phyloP scores from a whole-genome alignment of 495 filamentous ascomycete species.

The Hyaloscypha finlandica region DNA sequence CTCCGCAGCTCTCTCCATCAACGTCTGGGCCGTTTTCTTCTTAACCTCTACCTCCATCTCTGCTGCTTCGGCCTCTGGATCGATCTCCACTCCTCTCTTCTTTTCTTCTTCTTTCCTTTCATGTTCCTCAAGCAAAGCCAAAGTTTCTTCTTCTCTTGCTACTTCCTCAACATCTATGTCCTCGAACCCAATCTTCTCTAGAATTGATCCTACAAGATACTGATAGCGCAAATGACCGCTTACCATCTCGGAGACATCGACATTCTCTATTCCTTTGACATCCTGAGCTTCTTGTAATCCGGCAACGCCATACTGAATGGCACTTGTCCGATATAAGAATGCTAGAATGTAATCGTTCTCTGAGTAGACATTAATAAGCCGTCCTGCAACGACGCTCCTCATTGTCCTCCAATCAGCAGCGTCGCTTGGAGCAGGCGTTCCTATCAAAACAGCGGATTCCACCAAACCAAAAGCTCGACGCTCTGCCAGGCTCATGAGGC shows the following conservation, averaged over 20 bases:
- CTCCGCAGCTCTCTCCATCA: constrained; percentile 28
- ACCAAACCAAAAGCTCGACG: constrained; percentile 82
- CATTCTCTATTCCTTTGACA: constrained; percentile 57
- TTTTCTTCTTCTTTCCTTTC: constrained; percentile 39
- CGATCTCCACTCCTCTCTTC: constrained; percentile 21
- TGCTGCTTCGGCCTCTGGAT: constrained; percentile 28
- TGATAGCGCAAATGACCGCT: constrained; percentile 57
- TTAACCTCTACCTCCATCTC: constrained; percentile 32
- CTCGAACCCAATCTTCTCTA: constrained; percentile 57
- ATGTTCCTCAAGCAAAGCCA: constrained; percentile 45
- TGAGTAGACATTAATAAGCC: constrained; percentile 62
- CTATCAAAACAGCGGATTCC: constrained; percentile 83
- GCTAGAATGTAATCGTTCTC: constrained; percentile 61
- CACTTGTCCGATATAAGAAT: constrained; percentile 57
- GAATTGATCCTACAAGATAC: constrained; percentile 52
- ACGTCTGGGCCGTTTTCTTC: constrained; percentile 27
- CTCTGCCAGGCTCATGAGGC: constrained; percentile 73
- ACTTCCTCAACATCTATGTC: constrained; percentile 51
- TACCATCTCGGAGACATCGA: constrained; percentile 55
- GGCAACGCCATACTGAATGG: constrained; percentile 57
- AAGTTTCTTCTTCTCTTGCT: constrained; percentile 38
- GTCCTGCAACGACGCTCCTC: constrained; percentile 55
- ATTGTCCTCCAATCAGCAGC: constrained; percentile 53
- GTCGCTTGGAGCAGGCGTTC: constrained; percentile 71
- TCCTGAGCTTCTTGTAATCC: constrained; percentile 56